Evolutionary conservation across 2,329 filamentous ascomycete genomes (phyloP).

Genomic region (Claviceps digitariae): DNA sequence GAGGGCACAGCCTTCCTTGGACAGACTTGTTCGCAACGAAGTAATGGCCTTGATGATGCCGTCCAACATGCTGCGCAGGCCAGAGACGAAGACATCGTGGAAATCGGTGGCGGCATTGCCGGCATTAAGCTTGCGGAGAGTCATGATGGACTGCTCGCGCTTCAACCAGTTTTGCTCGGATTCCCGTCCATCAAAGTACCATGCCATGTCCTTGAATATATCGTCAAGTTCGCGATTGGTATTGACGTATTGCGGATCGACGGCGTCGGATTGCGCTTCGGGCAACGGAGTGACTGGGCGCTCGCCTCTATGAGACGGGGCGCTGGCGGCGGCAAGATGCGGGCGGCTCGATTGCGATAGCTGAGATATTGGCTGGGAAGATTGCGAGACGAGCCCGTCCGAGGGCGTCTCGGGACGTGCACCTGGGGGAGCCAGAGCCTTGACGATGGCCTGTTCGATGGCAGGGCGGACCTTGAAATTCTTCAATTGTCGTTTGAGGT

Average conservation of each 20-base stretch:
- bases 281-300: constrained; percentile 47
- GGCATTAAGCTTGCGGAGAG: constrained; percentile 62
- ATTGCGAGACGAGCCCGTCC: constrained; percentile 21
- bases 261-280: constrained; percentile 51
- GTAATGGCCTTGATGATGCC: constrained; percentile 76
- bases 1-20: constrained; percentile 70
- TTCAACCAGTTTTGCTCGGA: constrained; percentile 83
- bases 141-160: constrained; percentile 67
- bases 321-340: constrained; percentile 36
- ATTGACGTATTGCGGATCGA: constrained; percentile 74
- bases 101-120: constrained; percentile 77
- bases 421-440: constrained; percentile 49
- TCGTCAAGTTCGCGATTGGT: constrained; percentile 82
- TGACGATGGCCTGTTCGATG: constrained; percentile 69
- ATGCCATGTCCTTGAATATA: constrained; percentile 66
- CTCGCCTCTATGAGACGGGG: constrained; percentile 34
- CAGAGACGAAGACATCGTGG: constrained; percentile 52
- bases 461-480: constrained; percentile 75
- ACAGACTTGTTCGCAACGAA: constrained; percentile 79
- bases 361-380: not conserved
- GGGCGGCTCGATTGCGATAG: constrained; percentile 21
- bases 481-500: constrained; percentile 76
- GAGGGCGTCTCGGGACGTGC: constrained; percentile 27
- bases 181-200: constrained; percentile 75
- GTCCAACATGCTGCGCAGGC: constrained; percentile 64